These are phyloP conservation scores for Berkeleyomyces rouxiae DNA, from an alignment of 2,329 filamentous ascomycete species.

Conservation along the genomic window DNA sequence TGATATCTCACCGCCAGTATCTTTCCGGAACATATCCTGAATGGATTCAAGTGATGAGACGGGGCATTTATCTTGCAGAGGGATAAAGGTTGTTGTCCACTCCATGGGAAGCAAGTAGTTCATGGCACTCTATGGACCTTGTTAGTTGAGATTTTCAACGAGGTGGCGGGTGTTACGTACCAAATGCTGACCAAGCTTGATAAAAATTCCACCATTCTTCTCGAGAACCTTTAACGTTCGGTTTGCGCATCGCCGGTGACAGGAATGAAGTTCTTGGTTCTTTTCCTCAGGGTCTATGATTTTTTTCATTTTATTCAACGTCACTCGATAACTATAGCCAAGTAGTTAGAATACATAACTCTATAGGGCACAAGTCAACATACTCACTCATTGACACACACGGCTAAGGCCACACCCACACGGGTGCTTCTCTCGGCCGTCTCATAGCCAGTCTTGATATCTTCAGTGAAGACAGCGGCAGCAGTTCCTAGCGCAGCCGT, in stretches of 20 bases:
- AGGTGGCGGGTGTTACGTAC: constrained; percentile 24
- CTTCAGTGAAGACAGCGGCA: constrained; percentile 40
- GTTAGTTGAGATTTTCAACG: background rate
- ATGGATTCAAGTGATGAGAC: constrained; percentile 81
- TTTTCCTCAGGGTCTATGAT: constrained; percentile 46
- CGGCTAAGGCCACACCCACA: constrained; percentile 54
- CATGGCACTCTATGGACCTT: constrained; percentile 54
- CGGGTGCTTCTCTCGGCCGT: constrained; percentile 62
- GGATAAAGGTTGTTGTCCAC: constrained; percentile 92
- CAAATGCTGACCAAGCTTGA: constrained; percentile 91
- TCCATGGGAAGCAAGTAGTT: constrained; percentile 82
- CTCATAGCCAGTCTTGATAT: constrained; percentile 60
- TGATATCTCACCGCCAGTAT: constrained; percentile 63
- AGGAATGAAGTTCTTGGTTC: constrained; percentile 55
- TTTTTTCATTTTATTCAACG: constrained; percentile 53
- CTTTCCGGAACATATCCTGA: constrained; percentile 65
- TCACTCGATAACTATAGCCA: constrained; percentile 59
- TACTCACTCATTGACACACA: constrained; percentile 75
- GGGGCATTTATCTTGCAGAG: constrained; percentile 87
- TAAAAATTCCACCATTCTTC: constrained; percentile 95
- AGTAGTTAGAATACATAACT: constrained; percentile 1
- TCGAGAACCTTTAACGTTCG: constrained; percentile 76
- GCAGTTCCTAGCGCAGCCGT: constrained; percentile 33
- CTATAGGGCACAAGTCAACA: background rate
- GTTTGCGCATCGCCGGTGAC: constrained; percentile 83